Evolutionary conservation across 108 stramenopile genomes (phyloP), one percentile per base, ranked within the genome.

Genomic region (Skeletonema potamos): DNA sequence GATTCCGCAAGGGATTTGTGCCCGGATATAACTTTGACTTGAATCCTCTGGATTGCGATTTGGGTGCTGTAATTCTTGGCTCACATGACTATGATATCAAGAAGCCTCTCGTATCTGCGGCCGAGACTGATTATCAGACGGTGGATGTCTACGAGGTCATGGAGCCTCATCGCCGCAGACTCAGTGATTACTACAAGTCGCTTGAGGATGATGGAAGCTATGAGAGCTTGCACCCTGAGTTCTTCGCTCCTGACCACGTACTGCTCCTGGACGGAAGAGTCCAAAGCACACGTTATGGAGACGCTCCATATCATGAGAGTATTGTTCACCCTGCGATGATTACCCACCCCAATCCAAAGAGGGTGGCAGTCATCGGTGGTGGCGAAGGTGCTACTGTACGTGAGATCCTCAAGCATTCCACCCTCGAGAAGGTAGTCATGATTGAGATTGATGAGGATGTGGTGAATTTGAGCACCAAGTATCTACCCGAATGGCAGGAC

Each of bases 251-350:
- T 0, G 79, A 92, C 62, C 66, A 76, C 22, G 37, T 82, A 12
- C 51, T 92, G 0, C 89, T 84, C 55, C 58, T 89, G 26, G 88
- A 89, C 74, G 91, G 91, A 3, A 77, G 79, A 3, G 20, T 87
- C 33, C 88, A 91, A 56, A 82, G 80, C 24, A 64, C 81, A 20
- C 58, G 58, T 15, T 28, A 73, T 8, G 77, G 76, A 1, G 74
- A 85, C 26, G 79, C 74, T 1, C 79, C 82, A 51, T 94, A 92
- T 62, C 90, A 91, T 73, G 97, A 98, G 82, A 68, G 86, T 37
- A 82, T 98, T 32, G 96, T 98, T 7, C 97, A 98, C 75, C 97
- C 97, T 17, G 91, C 92, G 11, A 92, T 98, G 96, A 81, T 97
- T 48, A 57, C 90, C 10, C 97, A 97, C 51, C 68, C 85, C 1